These are phyloP conservation scores for Coemansia sp. DNA, from an alignment of 192 early-diverging fungal genomes.

Conservation along the genomic window DNA sequence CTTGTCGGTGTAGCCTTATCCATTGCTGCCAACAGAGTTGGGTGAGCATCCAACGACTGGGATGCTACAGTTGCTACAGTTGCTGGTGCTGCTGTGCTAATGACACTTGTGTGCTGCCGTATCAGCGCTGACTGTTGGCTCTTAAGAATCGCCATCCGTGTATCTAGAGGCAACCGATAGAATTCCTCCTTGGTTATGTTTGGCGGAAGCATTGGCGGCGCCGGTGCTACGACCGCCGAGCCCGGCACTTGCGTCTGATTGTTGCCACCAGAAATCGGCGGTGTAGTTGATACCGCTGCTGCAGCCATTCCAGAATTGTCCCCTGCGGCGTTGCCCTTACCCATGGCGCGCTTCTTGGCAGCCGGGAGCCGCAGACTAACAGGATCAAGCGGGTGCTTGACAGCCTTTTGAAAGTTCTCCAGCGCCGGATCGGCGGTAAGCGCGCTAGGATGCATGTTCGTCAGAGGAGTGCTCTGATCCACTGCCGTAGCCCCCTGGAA, in stretches of 20 bases:
- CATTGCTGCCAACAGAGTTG: slow-evolving; percentile 11
- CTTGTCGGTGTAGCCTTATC: neutral
- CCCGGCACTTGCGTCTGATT: slow-evolving; percentile 5
- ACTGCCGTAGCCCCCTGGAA: neutral
- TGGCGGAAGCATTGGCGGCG: slow-evolving; percentile 33
- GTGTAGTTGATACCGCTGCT: neutral
- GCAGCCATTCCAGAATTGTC: slow-evolving; percentile 1
- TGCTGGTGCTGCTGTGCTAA: slow-evolving; percentile 5
- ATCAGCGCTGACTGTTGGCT: slow-evolving; percentile 39
- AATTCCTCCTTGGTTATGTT: slow-evolving; percentile 44
- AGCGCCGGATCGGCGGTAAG: slow-evolving; percentile 43
- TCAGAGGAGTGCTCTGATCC: slow-evolving; percentile 30
- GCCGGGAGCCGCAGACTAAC: slow-evolving; percentile 42
- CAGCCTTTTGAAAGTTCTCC: slow-evolving; percentile 47
- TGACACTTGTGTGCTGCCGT: slow-evolving; percentile 32
- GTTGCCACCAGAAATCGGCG: neutral
- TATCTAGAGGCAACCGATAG: slow-evolving; percentile 29
- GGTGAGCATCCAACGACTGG: neutral
- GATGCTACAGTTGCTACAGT: slow-evolving; percentile 1
- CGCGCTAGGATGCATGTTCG: slow-evolving; percentile 48
- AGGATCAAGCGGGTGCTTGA: slow-evolving; percentile 51
- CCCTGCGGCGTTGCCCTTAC: slow-evolving; percentile 4
- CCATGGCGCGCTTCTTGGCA: slow-evolving; percentile 37
- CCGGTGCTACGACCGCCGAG: slow-evolving; percentile 22
- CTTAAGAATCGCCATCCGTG: slow-evolving; percentile 27